Evolutionary conservation across 805 yeast species (phyloP).

Genomic region (Saitoella complicata): DNA sequence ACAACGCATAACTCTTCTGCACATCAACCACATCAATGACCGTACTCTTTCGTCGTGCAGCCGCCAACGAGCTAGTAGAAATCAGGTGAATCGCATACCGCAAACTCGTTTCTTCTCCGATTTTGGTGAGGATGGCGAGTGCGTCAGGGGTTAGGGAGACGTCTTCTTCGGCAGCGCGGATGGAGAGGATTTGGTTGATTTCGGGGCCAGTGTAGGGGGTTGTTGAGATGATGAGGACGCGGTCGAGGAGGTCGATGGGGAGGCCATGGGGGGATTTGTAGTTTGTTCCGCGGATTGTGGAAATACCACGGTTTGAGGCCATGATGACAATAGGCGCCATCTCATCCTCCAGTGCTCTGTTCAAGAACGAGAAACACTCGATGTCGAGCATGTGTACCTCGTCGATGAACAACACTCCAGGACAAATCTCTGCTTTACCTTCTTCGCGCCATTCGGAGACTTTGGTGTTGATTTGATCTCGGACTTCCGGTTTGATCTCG

Average conservation of each 20-base stretch:
- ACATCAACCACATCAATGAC: constrained; percentile 57
- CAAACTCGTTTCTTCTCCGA: constrained; percentile 77
- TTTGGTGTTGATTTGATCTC: constrained; percentile 91
- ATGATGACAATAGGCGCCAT: constrained; percentile 92
- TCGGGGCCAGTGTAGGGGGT: constrained; percentile 63
- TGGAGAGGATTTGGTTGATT: constrained; percentile 67
- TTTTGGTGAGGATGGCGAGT: constrained; percentile 69
- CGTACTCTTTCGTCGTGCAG: constrained; percentile 56
- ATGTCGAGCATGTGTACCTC: constrained; percentile 98
- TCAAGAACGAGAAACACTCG: constrained; percentile 87
- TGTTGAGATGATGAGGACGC: constrained; percentile 86
- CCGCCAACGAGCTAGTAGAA: constrained; percentile 75
- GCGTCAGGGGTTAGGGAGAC: constrained; percentile 73
- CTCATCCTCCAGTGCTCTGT: constrained; percentile 91
- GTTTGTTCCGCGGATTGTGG: constrained; percentile 85
- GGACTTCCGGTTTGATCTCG: constrained; percentile 85
- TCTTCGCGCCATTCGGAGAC: constrained; percentile 98
- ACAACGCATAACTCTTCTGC: constrained; percentile 71
- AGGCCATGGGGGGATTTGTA: constrained; percentile 96
- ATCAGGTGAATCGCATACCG: constrained; percentile 87
- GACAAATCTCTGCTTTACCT: constrained; percentile 91
- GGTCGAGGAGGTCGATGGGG: constrained; percentile 84
- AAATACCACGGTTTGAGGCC: constrained; percentile 95
- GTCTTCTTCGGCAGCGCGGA: constrained; percentile 89
- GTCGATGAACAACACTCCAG: constrained; percentile 94